Evolutionary conservation across 2,329 filamentous ascomycete genomes (phyloP).

Genomic region (Trematosphaeria pertusa): DNA sequence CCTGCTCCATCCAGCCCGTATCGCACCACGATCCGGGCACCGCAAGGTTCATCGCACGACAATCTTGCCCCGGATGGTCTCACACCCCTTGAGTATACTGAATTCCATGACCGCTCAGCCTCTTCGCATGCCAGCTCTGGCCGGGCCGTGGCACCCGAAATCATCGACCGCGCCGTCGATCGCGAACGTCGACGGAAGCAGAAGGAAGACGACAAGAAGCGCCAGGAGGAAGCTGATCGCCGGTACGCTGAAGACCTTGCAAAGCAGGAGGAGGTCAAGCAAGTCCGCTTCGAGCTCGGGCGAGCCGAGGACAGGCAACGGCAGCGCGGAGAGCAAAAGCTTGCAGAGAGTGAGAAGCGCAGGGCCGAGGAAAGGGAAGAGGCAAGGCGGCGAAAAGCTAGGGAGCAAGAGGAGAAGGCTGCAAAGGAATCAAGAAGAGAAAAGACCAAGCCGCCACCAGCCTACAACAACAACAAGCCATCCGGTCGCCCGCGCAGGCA

Average conservation of each 20-base stretch:
- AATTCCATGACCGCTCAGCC: conserved; percentile 20
- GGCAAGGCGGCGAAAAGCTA: conserved; percentile 6
- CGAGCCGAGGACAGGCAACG: conserved; percentile 29
- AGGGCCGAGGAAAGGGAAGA: conserved; percentile 24
- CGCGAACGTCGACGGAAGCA: conserved; percentile 27
- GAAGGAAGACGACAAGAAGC: conserved; percentile 26
- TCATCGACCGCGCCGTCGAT: conserved; percentile 27
- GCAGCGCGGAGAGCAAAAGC: conserved; percentile 26
- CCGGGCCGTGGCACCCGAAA: conserved; percentile 25
- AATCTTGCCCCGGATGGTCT: conserved; percentile 16
- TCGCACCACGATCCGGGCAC: conserved; percentile 25
- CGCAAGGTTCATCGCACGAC: conserved; percentile 21
- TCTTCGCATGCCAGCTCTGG: conserved; percentile 29
- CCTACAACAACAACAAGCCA: conserved; percentile 21
- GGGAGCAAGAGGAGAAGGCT: conserved; percentile 17
- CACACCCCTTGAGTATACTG: conserved; percentile 30
- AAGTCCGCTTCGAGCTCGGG: conserved; percentile 35
- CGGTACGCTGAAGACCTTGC: conserved; percentile 17
- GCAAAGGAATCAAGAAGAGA: conserved; percentile 25
- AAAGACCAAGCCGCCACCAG: conserved; percentile 24
- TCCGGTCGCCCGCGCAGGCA: conserved; percentile 23
- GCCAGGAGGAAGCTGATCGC: conserved; percentile 33
- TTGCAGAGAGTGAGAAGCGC: conserved; percentile 28
- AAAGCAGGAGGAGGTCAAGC: conserved; percentile 28
- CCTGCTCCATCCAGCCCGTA: conserved; percentile 24